Evolutionary conservation across 1,139 yeast genomes (phyloP).

Genomic region (Pichia sp.): DNA sequence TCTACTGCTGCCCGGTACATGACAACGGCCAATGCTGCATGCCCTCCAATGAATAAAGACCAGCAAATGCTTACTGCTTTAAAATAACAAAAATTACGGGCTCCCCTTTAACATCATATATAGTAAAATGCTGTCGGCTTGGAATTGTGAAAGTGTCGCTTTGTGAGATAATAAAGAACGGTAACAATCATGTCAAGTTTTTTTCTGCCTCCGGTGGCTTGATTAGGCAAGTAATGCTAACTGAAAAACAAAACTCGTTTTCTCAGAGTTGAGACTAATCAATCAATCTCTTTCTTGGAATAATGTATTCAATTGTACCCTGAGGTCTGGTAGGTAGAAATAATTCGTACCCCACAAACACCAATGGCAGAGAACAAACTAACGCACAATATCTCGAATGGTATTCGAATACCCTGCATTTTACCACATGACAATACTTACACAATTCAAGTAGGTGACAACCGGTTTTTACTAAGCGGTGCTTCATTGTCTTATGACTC

Average conservation of each 20-base stretch:
- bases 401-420: slow-evolving; percentile 44
- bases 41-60: not conserved
- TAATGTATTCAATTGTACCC: too few relatives aligned
- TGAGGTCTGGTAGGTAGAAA: too few relatives aligned
- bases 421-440: slow-evolving; percentile 66
- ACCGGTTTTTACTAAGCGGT: slow-evolving; percentile 61
- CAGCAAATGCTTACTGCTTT: not conserved
- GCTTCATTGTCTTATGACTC: slow-evolving; percentile 81
- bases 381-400: not conserved
- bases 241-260: not conserved
- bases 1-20: not conserved
- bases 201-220: not conserved
- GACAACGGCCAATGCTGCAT: not conserved
- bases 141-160: too few relatives aligned
- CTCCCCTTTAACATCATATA: too few relatives aligned
- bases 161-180: too few relatives aligned
- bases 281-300: too few relatives aligned
- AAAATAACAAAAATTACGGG: too few relatives aligned
- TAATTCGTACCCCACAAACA: too few relatives aligned
- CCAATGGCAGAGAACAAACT: not conserved
- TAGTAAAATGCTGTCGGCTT: too few relatives aligned
- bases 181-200: too few relatives aligned
- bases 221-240: not conserved
- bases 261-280: too few relatives aligned
- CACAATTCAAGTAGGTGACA: slow-evolving; percentile 69